Evolutionary conservation across 192 early-diverging fungal genomes (phyloP), one percentile per base, ranked within the genome.

Genomic region (Umbelopsis sp.): DNA sequence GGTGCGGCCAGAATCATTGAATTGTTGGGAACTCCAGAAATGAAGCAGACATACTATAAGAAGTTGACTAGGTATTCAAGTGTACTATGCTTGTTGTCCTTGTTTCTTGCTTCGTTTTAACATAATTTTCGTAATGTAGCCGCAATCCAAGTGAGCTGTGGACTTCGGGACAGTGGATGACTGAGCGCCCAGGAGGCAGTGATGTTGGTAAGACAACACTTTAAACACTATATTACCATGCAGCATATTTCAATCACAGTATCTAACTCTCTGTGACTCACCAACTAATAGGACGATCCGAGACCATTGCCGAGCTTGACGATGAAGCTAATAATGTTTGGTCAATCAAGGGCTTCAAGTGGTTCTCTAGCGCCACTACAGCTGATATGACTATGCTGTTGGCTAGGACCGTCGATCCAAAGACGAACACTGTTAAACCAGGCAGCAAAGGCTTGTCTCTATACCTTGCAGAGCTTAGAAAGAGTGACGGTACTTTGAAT

Each of bases 101-200:
- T 43, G 22, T 49, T 38, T 21, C 21, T 29, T 4, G 36, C 20
- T 51, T 47, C 17, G 32, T 12, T 51, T 32, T 44, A 56, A n/a
- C 1, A n/a, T 5, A 24, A 20, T 59, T 7, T 38, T 24, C 45
- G 29, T 43, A 11, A 7, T 50, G 10, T 50, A 83, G 82, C 45
- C 86, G 90, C 12, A 90, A 93, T 62, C 90, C 91, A 10, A 72
- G 68, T 2, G 52, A 65, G n/a, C 89, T 90, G 65, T 88, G 84
- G 78, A 92, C 88, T 34, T 83, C 80, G 65, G 90, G 90, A 11
- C 91, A 93, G 70, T 91, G 89, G 90, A 93, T 91, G 91, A 93
- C 90, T 4, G 91, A 93, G 71, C 77, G 89, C 21, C 88, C 89
- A 17, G 90, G 89, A 45, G 91, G 89, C 36, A 84, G 80, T 36